A percentile compares a stretch with the other conserved stretches of the same genome.
Evolutionary conservation across 805 yeast genomes (phyloP).

Genomic region (Zygosaccharomyces siamensis): DNA sequence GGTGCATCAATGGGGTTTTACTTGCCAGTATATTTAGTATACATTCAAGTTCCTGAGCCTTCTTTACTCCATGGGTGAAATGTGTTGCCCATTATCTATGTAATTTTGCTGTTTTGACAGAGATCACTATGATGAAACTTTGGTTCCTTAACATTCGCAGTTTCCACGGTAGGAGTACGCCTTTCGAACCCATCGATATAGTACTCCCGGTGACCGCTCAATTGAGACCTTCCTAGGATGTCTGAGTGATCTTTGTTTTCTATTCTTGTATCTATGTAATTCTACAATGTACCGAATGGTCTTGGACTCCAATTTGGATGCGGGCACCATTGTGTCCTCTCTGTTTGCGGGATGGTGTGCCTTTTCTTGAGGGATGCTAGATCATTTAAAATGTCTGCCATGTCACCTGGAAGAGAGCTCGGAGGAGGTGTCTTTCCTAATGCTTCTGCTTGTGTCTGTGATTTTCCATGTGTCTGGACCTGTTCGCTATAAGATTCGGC

Average conservation of each 20-base stretch:
- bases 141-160: slow-evolving; percentile 77
- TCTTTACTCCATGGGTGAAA: slow-evolving; percentile 9
- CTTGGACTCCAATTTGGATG: slow-evolving; percentile 45
- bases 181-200: slow-evolving; percentile 66
- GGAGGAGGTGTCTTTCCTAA: background rate
- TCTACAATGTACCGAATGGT: slow-evolving; percentile 48
- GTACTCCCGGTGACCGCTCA: slow-evolving; percentile 80
- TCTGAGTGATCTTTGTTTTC: slow-evolving; percentile 49
- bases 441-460: background rate
- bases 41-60: slow-evolving; percentile 34
- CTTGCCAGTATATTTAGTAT: slow-evolving; percentile 70
- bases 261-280: slow-evolving; percentile 6
- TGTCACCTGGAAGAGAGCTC: background rate
- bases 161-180: slow-evolving; percentile 89
- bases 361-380: slow-evolving; percentile 21
- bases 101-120: background rate
- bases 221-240: slow-evolving; percentile 83
- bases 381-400: slow-evolving; percentile 16
- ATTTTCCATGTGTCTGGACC: slow-evolving; percentile 2
- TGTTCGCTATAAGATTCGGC: slow-evolving; percentile 9
- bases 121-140: slow-evolving; percentile 62
- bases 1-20: slow-evolving; percentile 47
- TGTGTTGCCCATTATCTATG: background rate
- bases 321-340: slow-evolving; percentile 28
- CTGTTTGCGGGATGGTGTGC: slow-evolving; percentile 8